These are phyloP conservation scores for Pleurotus salmoneostramineus DNA, from an alignment of 768 basidiomycete genomes.

Conservation along the genomic window DNA sequence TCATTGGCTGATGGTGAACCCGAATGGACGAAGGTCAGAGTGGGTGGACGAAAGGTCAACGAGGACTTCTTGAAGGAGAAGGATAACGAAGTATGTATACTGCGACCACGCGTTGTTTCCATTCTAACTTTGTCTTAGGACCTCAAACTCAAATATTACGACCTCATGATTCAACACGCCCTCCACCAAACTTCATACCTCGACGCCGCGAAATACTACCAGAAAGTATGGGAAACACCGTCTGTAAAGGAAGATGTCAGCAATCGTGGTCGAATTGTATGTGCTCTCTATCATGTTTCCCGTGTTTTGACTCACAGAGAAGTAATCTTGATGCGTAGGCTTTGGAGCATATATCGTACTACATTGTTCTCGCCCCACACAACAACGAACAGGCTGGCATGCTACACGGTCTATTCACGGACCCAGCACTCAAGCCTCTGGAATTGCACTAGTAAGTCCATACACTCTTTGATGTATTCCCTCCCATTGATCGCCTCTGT, in stretches of 20 bases:
- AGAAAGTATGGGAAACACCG: slow-evolving; percentile 97
- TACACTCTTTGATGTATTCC: neutral
- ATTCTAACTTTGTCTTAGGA: slow-evolving; percentile 45
- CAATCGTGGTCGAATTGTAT: slow-evolving; percentile 64
- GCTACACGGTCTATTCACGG: slow-evolving; percentile 79
- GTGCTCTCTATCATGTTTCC: slow-evolving; percentile 18
- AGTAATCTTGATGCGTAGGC: slow-evolving; percentile 44
- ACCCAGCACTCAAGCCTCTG: slow-evolving; percentile 77
- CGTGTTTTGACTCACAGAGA: slow-evolving; percentile 8
- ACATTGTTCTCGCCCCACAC: slow-evolving; percentile 89
- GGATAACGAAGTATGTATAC: slow-evolving; percentile 68
- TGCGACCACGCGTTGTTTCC: too few species aligned
- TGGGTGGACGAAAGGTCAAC: slow-evolving; percentile 92
- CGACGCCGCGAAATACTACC: slow-evolving; percentile 91
- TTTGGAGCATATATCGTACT: slow-evolving; percentile 92
- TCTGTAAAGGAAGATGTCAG: slow-evolving; percentile 82
- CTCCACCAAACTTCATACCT: slow-evolving; percentile 82
- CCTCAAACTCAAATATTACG: slow-evolving; percentile 93
- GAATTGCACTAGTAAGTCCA: slow-evolving; percentile 75
- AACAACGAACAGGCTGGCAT: slow-evolving; percentile 98
- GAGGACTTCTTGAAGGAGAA: slow-evolving; percentile 87
- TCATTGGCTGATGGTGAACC: slow-evolving; percentile 68
- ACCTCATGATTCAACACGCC: slow-evolving; percentile 94
- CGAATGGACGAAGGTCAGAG: slow-evolving; percentile 91
- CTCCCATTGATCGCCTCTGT: slow-evolving; percentile 12